Conservation (phyloP, 2,329 filamentous ascomycete species). For the Massarina eburnea region DNA sequence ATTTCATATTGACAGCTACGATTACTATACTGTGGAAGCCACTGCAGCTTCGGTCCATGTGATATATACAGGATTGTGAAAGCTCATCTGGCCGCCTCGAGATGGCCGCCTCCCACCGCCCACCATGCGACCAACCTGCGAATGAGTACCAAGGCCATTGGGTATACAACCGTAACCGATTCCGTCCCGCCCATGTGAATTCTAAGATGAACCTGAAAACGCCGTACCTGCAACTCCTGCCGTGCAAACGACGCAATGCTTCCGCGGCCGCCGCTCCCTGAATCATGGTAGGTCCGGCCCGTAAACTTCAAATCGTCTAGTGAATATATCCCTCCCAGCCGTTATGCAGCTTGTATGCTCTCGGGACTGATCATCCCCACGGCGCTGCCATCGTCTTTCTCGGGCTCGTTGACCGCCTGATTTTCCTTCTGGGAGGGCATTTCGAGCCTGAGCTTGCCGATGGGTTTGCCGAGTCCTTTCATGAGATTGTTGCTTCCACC, state of each 20-base stretch:
- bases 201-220: constrained; percentile 3
- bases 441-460: constrained; percentile 53
- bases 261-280: too few species aligned
- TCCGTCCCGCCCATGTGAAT: constrained; percentile 18
- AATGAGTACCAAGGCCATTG: constrained; percentile 26
- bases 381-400: constrained; percentile 66
- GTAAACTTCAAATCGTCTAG: too few species aligned
- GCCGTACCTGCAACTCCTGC: not conserved
- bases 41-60: constrained; percentile 5
- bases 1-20: constrained; percentile 12
- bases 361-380: constrained; percentile 83
- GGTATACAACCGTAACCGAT: constrained; percentile 39
- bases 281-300: too few species aligned
- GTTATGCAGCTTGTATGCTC: constrained; percentile 57
- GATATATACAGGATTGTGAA: constrained; percentile 24
- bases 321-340: too few species aligned
- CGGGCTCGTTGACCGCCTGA: constrained; percentile 61
- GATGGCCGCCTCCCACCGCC: constrained; percentile 7
- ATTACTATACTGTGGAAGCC: constrained; percentile 3
- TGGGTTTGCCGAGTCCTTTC: constrained; percentile 56
- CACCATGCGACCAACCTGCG: constrained; percentile 13
- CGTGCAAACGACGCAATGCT: not conserved
- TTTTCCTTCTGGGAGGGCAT: constrained; percentile 59
- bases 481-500: constrained; percentile 21
- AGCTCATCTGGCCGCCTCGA: constrained; percentile 14